phyloP scores from a whole-genome alignment of 2,329 filamentous ascomycete species.

The Dichotomopilus funicola region DNA sequence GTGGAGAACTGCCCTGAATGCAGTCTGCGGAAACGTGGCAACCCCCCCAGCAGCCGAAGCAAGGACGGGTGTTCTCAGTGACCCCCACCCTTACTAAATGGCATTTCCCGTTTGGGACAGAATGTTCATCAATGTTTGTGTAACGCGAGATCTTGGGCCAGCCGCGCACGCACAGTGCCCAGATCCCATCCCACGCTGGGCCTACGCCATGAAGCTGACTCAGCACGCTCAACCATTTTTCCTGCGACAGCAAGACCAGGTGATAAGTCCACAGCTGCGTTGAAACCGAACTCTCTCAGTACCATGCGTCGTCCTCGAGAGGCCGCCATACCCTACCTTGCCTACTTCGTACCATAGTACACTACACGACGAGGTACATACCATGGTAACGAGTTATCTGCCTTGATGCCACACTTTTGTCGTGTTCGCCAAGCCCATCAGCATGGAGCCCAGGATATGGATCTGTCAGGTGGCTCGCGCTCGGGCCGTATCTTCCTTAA shows the following conservation, averaged over 20 bases:
- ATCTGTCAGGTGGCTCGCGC: too few species aligned
- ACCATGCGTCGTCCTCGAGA: too few species aligned
- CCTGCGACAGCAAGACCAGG: neutral
- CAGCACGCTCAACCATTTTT: neutral
- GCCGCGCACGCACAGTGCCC: neutral
- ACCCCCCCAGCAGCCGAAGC: neutral
- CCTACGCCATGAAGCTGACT: neutral
- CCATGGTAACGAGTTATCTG: too few species aligned
- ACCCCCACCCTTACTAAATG: constrained; percentile 12
- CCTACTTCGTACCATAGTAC: too few species aligned
- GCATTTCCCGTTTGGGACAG: constrained; percentile 3
- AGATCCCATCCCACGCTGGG: neutral
- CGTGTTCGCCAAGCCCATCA: too few species aligned
- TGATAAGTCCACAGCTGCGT: too few species aligned
- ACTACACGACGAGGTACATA: too few species aligned
- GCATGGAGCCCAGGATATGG: too few species aligned
- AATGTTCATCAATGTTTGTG: constrained; percentile 8
- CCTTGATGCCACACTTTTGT: too few species aligned
- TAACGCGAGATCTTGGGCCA: constrained; percentile 11
- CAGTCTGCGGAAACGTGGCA: constrained; percentile 1
- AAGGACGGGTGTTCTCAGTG: neutral
- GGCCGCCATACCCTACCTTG: too few species aligned
- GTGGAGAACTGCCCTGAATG: neutral
- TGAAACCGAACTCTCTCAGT: too few species aligned
- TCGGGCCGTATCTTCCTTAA: too few species aligned